Evolutionary conservation across 371 early-diverging fungal species (phyloP).

Genomic region (Mucor saturninus): DNA sequence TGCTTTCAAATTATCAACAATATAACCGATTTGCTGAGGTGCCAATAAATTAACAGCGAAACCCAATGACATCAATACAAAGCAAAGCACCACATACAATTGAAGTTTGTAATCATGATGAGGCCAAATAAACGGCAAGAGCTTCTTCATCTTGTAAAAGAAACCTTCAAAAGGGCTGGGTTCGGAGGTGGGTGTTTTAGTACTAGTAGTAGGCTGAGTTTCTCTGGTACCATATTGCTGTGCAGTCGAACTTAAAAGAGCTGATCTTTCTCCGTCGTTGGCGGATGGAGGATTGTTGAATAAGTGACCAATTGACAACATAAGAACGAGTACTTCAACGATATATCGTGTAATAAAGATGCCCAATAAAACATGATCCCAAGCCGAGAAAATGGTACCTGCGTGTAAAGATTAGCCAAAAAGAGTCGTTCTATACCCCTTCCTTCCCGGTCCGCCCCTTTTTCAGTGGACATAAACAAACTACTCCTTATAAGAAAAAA

Average conservation of each 20-base stretch:
- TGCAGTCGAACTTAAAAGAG: not conserved
- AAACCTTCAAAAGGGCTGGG: slow-evolving; percentile 53
- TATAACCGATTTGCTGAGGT: slow-evolving; percentile 78
- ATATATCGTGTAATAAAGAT: slow-evolving; percentile 41
- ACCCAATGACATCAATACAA: slow-evolving; percentile 70
- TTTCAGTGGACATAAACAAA: not conserved
- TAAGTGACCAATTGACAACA: slow-evolving; percentile 33
- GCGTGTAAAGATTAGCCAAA: not conserved
- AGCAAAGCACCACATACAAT: slow-evolving; percentile 69
- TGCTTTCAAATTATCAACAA: slow-evolving; percentile 61
- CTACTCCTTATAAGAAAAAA: not conserved
- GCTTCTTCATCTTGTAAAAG: slow-evolving; percentile 59
- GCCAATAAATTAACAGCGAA: slow-evolving; percentile 82
- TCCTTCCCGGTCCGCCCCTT: not conserved
- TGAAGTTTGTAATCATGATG: slow-evolving; percentile 66
- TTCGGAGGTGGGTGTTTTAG: slow-evolving; percentile 3
- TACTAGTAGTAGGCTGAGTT: slow-evolving; percentile 12
- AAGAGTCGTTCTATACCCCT: not conserved
- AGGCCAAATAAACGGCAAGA: slow-evolving; percentile 91
- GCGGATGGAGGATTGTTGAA: slow-evolving; percentile 15
- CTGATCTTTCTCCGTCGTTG: not conserved
- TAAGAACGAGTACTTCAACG: slow-evolving; percentile 22
- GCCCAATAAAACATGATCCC: slow-evolving; percentile 32
- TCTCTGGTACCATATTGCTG: slow-evolving; percentile 12
- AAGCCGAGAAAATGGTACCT: slow-evolving; percentile 40